A percentile compares a stretch with the other conserved stretches of the same genome.
phyloP scores from a whole-genome alignment of 73 alveolate species.

The Tetrahymena malaccensis region DNA sequence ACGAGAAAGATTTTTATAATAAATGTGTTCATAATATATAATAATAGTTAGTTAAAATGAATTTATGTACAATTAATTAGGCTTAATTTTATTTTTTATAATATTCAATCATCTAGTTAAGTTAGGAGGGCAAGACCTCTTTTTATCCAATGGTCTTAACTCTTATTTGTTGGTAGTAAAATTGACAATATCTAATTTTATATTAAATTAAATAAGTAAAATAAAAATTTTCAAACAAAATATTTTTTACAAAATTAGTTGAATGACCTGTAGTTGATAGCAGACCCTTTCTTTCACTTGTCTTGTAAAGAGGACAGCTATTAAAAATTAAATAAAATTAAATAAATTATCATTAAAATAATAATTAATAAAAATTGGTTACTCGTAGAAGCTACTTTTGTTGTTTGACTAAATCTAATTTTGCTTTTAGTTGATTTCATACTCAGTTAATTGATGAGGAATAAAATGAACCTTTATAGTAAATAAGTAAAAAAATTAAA shows the following conservation, averaged over 20 bases:
- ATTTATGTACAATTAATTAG: no score
- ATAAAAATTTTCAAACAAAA: not conserved
- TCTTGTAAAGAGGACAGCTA: conserved; percentile 88
- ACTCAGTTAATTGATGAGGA: conserved; percentile 72
- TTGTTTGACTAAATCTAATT: conserved; percentile 22
- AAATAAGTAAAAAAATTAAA: conserved; percentile 65
- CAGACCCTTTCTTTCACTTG: conserved; percentile 84
- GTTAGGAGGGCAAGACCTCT: conserved; percentile 92
- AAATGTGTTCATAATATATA: no score
- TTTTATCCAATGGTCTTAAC: conserved; percentile 84
- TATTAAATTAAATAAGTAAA: not conserved
- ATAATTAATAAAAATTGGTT: not conserved
- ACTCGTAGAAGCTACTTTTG: not conserved
- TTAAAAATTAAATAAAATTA: conserved; percentile 17
- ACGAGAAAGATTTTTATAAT: no score
- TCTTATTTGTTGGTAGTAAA: conserved; percentile 56
- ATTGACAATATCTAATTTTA: conserved; percentile 64
- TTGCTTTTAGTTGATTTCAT: conserved; percentile 19
- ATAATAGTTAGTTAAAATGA: not conserved
- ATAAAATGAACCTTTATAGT: conserved; percentile 70
- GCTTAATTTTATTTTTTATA: not conserved
- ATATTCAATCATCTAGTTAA: conserved; percentile 78
- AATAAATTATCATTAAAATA: not conserved
- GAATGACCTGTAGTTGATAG: conserved; percentile 96
- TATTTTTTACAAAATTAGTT: conserved; percentile 64